Conservation (phyloP, 2,329 filamentous ascomycete species). For the Venturia effusa region DNA sequence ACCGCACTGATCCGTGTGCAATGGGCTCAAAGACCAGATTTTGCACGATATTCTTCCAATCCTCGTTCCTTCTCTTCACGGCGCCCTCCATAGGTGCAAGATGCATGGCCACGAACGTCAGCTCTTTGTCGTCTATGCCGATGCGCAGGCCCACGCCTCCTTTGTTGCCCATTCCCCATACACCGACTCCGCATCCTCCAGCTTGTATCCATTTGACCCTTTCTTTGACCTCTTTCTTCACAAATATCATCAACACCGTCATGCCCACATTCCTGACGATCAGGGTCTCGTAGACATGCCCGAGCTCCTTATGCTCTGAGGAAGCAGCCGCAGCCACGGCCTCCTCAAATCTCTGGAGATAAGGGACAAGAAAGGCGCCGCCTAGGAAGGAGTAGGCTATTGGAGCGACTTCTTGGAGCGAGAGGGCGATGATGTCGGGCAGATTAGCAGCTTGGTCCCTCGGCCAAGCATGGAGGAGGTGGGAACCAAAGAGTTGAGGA, state of each 20-base stretch:
- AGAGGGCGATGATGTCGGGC: slow-evolving; percentile 56
- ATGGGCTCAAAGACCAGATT: slow-evolving; percentile 58
- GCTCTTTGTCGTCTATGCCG: slow-evolving; percentile 39
- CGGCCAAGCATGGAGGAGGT: slow-evolving; percentile 53
- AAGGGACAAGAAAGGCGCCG: slow-evolving; percentile 64
- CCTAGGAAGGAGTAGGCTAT: slow-evolving; percentile 78
- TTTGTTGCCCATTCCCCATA: slow-evolving; percentile 89
- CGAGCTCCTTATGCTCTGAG: slow-evolving; percentile 16
- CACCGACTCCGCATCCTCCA: slow-evolving; percentile 75
- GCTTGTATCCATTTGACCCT: slow-evolving; percentile 57
- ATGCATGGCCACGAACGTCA: slow-evolving; percentile 84
- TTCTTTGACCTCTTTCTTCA: slow-evolving; percentile 46
- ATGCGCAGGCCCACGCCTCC: slow-evolving; percentile 75
- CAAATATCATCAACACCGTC: slow-evolving; percentile 82
- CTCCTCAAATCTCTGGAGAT: slow-evolving; percentile 59
- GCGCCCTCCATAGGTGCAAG: slow-evolving; percentile 80
- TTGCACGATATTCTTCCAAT: slow-evolving; percentile 78
- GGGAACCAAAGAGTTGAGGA: slow-evolving; percentile 56
- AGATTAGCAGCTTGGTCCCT: slow-evolving; percentile 33
- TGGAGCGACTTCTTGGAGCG: slow-evolving; percentile 81
- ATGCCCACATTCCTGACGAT: slow-evolving; percentile 64
- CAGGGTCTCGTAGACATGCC: slow-evolving; percentile 5
- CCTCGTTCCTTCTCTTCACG: slow-evolving; percentile 63
- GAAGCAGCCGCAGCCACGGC: slow-evolving; percentile 60
- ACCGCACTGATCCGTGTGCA: no score